Conservation (phyloP, 345 rosid species). For the Firmiana major region DNA sequence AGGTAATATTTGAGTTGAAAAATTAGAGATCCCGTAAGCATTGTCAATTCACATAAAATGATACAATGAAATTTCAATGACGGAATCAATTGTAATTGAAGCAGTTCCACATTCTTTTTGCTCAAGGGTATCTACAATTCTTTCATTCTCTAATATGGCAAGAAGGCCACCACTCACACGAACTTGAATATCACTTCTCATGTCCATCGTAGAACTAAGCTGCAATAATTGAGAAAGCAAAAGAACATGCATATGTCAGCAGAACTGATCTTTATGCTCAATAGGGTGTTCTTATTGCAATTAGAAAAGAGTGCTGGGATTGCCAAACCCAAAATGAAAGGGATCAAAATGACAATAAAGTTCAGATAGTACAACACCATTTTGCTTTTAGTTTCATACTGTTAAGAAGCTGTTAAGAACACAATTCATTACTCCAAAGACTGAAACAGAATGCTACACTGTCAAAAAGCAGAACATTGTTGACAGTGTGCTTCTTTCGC, state of each 20-base stretch:
- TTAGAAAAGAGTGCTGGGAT: neutral
- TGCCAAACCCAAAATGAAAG: neutral
- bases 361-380: neutral
- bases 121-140: constrained; percentile 77
- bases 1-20: neutral
- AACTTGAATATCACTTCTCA: constrained; percentile 84
- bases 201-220: constrained; percentile 97
- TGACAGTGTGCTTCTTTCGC: neutral
- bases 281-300: neutral
- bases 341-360: neutral
- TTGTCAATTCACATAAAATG: constrained; percentile 25
- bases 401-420: neutral
- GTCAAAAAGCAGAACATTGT: neutral
- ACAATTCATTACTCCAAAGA: neutral
- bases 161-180: constrained; percentile 97
- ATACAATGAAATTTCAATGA: constrained; percentile 81
- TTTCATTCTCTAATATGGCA: constrained; percentile 92
- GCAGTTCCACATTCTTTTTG: constrained; percentile 71
- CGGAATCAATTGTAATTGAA: constrained; percentile 75
- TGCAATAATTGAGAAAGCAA: constrained; percentile 29
- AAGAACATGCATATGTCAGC: constrained; percentile 1
- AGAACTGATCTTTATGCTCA: neutral
- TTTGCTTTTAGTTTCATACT: neutral
- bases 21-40: constrained; percentile 2
- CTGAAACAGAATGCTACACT: neutral